phyloP scores from a whole-genome alignment of 495 filamentous ascomycete genomes.

The Hypomontagnella submonticulosa region DNA sequence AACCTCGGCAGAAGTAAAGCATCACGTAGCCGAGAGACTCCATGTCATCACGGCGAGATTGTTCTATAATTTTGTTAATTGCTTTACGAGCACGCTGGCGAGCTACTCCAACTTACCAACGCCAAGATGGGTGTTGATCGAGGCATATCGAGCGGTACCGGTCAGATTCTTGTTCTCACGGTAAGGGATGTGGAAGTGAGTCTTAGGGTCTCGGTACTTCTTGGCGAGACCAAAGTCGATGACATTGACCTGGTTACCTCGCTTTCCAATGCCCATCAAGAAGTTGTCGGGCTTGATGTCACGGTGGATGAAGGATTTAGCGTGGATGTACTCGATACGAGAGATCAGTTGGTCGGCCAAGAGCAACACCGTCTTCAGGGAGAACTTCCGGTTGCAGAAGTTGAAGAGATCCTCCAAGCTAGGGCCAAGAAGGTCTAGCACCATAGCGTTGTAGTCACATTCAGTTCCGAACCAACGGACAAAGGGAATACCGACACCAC shows the following conservation, averaged over 20 bases:
- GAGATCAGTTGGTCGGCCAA: slow-evolving; percentile 99
- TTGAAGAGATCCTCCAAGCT: slow-evolving; percentile 99
- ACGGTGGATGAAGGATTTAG: slow-evolving; percentile 99
- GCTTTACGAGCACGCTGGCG: neutral
- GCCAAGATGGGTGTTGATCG: slow-evolving; percentile 98
- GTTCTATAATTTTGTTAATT: slow-evolving; percentile 70
- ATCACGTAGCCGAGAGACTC: slow-evolving; percentile 99
- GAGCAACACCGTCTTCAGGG: slow-evolving; percentile 97
- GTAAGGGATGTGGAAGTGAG: slow-evolving; percentile 99
- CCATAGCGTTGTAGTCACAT: slow-evolving; percentile 99
- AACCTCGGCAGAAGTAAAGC: slow-evolving; percentile 99
- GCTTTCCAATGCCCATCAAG: slow-evolving; percentile 99
- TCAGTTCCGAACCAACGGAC: slow-evolving; percentile 99
- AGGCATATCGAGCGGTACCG: slow-evolving; percentile 97
- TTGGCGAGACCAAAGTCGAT: slow-evolving; percentile 99
- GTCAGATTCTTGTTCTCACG: slow-evolving; percentile 99
- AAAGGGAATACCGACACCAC: slow-evolving; percentile 98
- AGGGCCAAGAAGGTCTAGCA: slow-evolving; percentile 96
- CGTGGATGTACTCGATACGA: slow-evolving; percentile 99
- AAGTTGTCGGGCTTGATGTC: slow-evolving; percentile 99
- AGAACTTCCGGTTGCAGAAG: slow-evolving; percentile 99
- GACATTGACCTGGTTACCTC: slow-evolving; percentile 99
- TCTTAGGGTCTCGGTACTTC: slow-evolving; percentile 99
- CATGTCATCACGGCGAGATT: slow-evolving; percentile 99
- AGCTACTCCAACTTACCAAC: slow-evolving; percentile 67